Percentiles rank a stretch among this genome's conserved stretches.
These are phyloP conservation scores for Blepharisma japonicum DNA, from an alignment of 73 alveolate genomes.

Conservation along the genomic window DNA sequence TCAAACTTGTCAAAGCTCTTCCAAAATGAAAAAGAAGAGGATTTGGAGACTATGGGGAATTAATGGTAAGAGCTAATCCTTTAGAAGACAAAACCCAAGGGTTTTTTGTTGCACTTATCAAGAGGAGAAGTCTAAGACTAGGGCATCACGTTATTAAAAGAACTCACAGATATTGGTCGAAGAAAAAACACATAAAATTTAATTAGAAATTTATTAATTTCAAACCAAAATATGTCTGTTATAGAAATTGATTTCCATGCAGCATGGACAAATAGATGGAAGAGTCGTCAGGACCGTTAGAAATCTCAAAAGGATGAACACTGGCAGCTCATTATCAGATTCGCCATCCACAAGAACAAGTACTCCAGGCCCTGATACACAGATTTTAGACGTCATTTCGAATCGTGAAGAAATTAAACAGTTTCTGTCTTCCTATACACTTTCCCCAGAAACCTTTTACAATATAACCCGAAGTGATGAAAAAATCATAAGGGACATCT, in stretches of 20 bases:
- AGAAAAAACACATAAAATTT: too few relatives aligned
- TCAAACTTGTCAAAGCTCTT: neutral
- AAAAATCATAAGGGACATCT: neutral
- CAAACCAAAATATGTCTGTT: too few relatives aligned
- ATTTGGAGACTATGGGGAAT: conserved; percentile 7
- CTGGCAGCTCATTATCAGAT: neutral
- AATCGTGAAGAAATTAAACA: conserved; percentile 25
- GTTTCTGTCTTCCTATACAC: neutral
- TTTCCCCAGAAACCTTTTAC: neutral
- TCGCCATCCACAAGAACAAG: conserved; percentile 18
- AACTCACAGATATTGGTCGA: neutral
- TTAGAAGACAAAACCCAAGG: conserved; percentile 3
- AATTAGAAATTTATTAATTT: too few relatives aligned
- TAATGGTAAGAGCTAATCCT: neutral
- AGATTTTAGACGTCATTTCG: conserved; percentile 10
- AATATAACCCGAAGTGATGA: neutral
- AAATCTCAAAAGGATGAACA: neutral
- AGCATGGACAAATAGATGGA: neutral
- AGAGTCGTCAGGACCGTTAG: conserved; percentile 16
- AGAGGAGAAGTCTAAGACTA: neutral
- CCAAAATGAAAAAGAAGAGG: conserved; percentile 19
- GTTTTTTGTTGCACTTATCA: conserved; percentile 11
- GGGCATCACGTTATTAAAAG: neutral
- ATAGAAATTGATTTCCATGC: too few relatives aligned
- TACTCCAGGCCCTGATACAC: conserved; percentile 13